phyloP scores from a whole-genome alignment of 805 yeast genomes.

The Diddensiella transvaalensis region DNA sequence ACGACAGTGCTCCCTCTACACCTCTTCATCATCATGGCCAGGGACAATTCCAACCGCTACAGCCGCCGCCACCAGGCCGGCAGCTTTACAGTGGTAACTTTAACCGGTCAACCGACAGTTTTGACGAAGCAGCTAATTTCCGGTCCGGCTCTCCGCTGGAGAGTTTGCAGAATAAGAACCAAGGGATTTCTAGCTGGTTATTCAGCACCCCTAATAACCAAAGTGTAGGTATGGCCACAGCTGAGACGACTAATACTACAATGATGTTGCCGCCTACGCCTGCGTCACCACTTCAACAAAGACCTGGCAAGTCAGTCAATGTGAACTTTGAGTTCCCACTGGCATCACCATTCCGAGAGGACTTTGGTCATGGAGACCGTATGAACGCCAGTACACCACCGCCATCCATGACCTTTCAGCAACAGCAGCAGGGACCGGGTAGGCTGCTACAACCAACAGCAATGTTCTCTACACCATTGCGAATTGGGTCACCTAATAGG shows the following conservation, averaged over 20 bases:
- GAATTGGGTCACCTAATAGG: neutral
- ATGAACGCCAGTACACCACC: neutral
- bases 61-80: neutral
- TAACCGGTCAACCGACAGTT: constrained; percentile 1
- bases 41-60: constrained; percentile 1
- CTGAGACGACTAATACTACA: neutral
- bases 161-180: constrained; percentile 5
- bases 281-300: constrained; percentile 8
- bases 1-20: neutral
- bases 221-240: neutral
- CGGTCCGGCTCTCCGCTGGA: constrained; percentile 4
- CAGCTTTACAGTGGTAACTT: neutral
- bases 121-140: constrained; percentile 1
- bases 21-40: neutral
- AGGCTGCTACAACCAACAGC: neutral
- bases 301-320: neutral
- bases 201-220: constrained; percentile 9
- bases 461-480: neutral
- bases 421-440: no score
- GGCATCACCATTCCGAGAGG: constrained; percentile 32
- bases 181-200: constrained; percentile 11
- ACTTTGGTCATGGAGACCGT: constrained; percentile 1
- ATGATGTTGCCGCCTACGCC: constrained; percentile 8
- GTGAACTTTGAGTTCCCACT: constrained; percentile 17
- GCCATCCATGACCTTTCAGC: no score